Base-by-base conservation (phyloP, 106 monocot genomes). In the Dioscorea zingiberensis region DNA sequence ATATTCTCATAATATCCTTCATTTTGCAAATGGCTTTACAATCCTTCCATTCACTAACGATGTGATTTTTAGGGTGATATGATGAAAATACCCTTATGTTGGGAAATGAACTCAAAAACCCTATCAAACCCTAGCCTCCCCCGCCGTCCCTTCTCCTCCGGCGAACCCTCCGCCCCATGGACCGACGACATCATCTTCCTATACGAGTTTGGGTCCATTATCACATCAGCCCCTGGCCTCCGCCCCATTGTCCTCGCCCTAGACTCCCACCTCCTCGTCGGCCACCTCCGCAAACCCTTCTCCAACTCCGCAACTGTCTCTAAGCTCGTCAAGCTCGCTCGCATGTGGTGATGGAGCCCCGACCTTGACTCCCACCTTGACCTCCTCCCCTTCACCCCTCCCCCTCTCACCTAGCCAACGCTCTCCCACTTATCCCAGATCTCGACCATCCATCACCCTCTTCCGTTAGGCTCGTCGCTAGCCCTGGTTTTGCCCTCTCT, bases 401-500 rank as follows among this genome's bases (percentile, higher is more conserved):
- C 63, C 25, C 82, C 64, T 48, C 62, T 11, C 74, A 70, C 15
- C 51, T 84, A 71, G 55, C 64, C 26, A 27, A 48, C 69, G 48
- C 72, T 60, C 69, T 77, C 74, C 68, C 76, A 45, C 46, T 51
- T 24, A 25, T 12, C 15, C 38, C 75, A 66, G 76, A 78, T 29
- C 68, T 75, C 60, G 76, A 73, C 44, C 81, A n/a, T 66, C 82
- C 59, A 74, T 98, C 28, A 71, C 81, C 44, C 80, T 98, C 44
- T 68, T 98, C 77, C 81, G 71, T 59, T 98, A 88, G 92, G 88
- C 97, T 18, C 85, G 81, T 59, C 81, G 84, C 70, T 88, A 92
- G 48, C 55, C 71, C 18, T 86, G 84, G 84, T 86, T 72, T 59
- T 26, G 65, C 30, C n/a, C 73, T 75, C 53, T 76, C 79, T 45